Evolutionary conservation across 2,329 filamentous ascomycete species (phyloP), one percentile per base, ranked within the genome.

Genomic region (Diaporthe nobilis): DNA sequence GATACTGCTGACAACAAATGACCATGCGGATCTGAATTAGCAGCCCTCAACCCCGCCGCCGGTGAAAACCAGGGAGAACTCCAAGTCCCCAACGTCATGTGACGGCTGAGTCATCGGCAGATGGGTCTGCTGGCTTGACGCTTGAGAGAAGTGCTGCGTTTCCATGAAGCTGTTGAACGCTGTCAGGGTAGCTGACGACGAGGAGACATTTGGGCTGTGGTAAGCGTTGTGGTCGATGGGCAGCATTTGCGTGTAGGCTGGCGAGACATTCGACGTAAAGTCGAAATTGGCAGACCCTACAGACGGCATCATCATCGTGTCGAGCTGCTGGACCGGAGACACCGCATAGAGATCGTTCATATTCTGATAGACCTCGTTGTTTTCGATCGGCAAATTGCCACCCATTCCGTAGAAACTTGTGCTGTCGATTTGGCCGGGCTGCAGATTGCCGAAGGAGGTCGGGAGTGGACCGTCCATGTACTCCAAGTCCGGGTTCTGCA

Each of bases 241-340:
- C 61, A 77, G 75, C 67, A 37, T 61, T 10, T 77, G 78, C 28
- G 78, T 77, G 7, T 72, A 60, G 10, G 61, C 71, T n/a, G 67
- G 70, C n/a, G 74, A 47, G 25, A 72, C 74, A 2, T 77, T 58
- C 20, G 49, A 53, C 31, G 65, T 70, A 28, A 76, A 79, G 37
- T 79, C 77, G 58, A 82, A 82, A 17, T 75, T 77, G 12, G 81
- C 78, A 5, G 81, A 81, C 1, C 76, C 76, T 2, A 81, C 81
- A 55, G 82, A 79, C 37, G 79, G 79, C 22, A 79, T 57, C 53
- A 74, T 55, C 58, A 76, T 71, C 51, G 58, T 61, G 25, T 74
- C 72, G 15, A 72, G 72, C 39, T 58, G 72, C 25, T 58, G 68
- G 39, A 71, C 53, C 22, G 72, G 68, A n/a, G 71, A 72, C 4